These are phyloP conservation scores for Russula sp. DNA, from an alignment of 768 basidiomycete genomes.

Conservation along the genomic window DNA sequence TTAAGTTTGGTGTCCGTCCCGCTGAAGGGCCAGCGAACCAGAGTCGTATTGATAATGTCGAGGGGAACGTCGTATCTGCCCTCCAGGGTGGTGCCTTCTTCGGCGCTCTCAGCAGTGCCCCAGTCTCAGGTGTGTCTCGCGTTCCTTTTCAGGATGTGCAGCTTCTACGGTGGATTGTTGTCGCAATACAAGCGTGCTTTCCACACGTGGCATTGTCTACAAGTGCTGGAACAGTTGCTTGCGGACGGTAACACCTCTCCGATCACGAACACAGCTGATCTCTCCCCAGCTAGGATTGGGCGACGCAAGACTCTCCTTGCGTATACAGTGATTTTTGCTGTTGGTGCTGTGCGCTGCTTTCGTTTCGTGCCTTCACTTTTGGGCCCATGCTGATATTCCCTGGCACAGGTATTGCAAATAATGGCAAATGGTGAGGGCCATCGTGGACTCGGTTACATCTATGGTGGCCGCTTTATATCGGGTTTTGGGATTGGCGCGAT, in stretches of 20 bases:
- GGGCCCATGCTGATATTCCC: conserved; percentile 3
- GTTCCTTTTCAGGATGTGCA: background rate
- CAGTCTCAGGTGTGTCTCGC: conserved; percentile 54
- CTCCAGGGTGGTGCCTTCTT: conserved; percentile 88
- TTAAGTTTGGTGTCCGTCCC: conserved; percentile 57
- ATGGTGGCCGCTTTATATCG: conserved; percentile 74
- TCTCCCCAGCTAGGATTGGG: conserved; percentile 54
- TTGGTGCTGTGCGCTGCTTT: conserved; percentile 64
- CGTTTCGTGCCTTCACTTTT: background rate
- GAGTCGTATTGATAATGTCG: conserved; percentile 49
- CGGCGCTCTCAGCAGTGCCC: conserved; percentile 73
- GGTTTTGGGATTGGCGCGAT: conserved; percentile 83
- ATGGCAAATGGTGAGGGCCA: conserved; percentile 53
- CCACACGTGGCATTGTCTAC: background rate
- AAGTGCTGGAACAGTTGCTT: background rate
- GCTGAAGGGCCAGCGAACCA: conserved; percentile 44
- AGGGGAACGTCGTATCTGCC: conserved; percentile 82
- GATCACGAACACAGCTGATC: conserved; percentile 1
- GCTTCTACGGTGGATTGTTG: background rate
- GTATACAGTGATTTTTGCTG: conserved; percentile 59
- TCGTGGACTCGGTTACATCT: conserved; percentile 65
- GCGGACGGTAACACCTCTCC: too few species aligned
- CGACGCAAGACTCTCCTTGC: conserved; percentile 59
- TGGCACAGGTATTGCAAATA: conserved; percentile 62
- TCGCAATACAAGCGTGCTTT: background rate